phyloP scores from a whole-genome alignment of 75 land plant species.

The Sequoiadendron giganteum region DNA sequence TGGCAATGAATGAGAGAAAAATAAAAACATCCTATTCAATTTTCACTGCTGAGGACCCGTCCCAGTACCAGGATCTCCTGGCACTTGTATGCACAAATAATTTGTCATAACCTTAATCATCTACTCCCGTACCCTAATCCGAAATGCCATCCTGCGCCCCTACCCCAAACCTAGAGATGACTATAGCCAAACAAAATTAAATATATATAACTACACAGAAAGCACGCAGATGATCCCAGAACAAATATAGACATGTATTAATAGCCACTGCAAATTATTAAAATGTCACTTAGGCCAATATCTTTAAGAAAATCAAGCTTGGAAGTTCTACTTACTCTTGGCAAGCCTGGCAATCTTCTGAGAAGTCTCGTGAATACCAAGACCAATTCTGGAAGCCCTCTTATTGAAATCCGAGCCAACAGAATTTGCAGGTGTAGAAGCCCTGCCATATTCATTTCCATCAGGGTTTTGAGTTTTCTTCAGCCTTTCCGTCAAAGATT shows the following conservation, averaged over 20 bases:
- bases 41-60: not conserved
- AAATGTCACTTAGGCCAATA: not conserved
- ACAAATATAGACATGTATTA: no score
- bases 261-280: not conserved
- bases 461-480: constrained; percentile 25
- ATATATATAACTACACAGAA: no score
- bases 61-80: no score
- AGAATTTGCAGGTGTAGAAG: constrained; percentile 17
- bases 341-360: constrained; percentile 65
- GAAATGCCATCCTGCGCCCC: no score
- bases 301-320: not conserved
- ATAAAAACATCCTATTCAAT: not conserved
- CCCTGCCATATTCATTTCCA: constrained; percentile 1
- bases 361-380: constrained; percentile 70
- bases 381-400: constrained; percentile 70
- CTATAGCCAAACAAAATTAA: no score
- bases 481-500: constrained; percentile 29
- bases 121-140: no score
- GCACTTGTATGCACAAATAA: no score
- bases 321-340: constrained; percentile 38
- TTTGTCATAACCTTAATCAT: no score
- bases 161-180: no score
- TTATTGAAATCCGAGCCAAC: constrained; percentile 72
- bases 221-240: no score
- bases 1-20: not conserved